Evolutionary conservation across 2,329 filamentous ascomycete species (phyloP).

Genomic region (Aspergillus awamori): DNA sequence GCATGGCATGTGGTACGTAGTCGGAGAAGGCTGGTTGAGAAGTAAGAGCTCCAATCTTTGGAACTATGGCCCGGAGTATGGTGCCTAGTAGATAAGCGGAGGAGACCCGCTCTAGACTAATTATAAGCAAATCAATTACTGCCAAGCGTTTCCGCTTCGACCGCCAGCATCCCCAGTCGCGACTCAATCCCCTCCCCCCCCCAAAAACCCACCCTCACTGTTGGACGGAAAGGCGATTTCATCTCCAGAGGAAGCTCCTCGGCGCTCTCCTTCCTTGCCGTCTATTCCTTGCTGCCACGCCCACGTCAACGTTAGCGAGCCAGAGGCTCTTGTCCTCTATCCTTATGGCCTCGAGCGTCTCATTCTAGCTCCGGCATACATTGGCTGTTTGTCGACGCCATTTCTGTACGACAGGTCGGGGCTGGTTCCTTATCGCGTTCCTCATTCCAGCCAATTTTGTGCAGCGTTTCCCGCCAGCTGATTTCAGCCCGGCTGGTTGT

Average conservation of each 20-base stretch:
- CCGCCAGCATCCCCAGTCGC: conserved; percentile 19
- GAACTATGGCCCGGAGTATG: too few species aligned
- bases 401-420: conserved; percentile 6
- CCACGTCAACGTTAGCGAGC: conserved; percentile 3
- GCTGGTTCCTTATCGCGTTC: background rate
- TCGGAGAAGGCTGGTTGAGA: too few species aligned
- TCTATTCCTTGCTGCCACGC: background rate
- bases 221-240: conserved; percentile 5
- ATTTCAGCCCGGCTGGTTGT: background rate
- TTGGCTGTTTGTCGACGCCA: conserved; percentile 13
- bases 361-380: conserved; percentile 14
- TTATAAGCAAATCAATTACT: conserved; percentile 11
- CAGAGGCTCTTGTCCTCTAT: conserved; percentile 8
- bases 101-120: background rate
- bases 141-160: conserved; percentile 23
- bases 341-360: conserved; percentile 15
- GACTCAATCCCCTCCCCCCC: background rate
- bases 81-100: background rate
- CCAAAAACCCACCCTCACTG: conserved; percentile 10
- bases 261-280: background rate
- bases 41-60: too few species aligned
- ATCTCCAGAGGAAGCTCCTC: conserved; percentile 11
- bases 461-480: background rate
- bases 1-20: too few species aligned
- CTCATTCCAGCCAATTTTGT: background rate